phyloP scores from a whole-genome alignment of 768 basidiomycete genomes.

The Tephrocybe sp. region DNA sequence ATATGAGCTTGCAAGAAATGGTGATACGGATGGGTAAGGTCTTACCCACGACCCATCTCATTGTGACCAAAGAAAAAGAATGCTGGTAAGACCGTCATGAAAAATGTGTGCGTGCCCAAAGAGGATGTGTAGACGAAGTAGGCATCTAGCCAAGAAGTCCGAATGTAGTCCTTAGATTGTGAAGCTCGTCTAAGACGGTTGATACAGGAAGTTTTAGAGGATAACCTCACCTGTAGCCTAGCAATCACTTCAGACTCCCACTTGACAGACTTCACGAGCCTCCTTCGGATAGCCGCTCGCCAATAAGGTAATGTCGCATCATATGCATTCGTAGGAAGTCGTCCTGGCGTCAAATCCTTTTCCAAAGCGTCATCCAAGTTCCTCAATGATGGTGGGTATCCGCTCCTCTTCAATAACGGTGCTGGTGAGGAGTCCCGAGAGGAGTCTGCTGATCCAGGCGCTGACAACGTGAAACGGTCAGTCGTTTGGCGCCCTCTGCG shows the following conservation, averaged over 20 bases:
- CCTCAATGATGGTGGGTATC: constrained; percentile 9
- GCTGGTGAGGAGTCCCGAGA: constrained; percentile 32
- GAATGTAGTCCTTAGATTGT: constrained; percentile 57
- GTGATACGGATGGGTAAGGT: constrained; percentile 6
- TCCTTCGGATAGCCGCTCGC: constrained; percentile 58
- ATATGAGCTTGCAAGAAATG: background rate
- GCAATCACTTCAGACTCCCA: constrained; percentile 62
- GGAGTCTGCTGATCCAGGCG: constrained; percentile 28
- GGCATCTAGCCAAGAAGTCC: constrained; percentile 65
- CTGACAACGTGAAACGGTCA: constrained; percentile 27
- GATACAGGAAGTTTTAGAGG: background rate
- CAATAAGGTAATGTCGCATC: constrained; percentile 60
- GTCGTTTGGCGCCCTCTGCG: constrained; percentile 8
- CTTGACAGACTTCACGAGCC: constrained; percentile 49
- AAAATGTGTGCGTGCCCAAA: constrained; percentile 86
- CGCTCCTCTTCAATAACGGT: constrained; percentile 17
- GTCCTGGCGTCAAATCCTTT: constrained; percentile 21
- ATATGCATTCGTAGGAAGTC: constrained; percentile 54
- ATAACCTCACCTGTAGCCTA: constrained; percentile 56
- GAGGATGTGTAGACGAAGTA: constrained; percentile 85
- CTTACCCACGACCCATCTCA: constrained; percentile 72
- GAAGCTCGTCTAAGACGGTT: background rate
- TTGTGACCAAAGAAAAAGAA: constrained; percentile 87
- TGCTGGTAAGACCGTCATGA: constrained; percentile 84
- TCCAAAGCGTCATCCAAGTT: constrained; percentile 5